Evolutionary conservation across 345 rosid species (phyloP), one percentile per base, ranked within the genome.

Genomic region (Alliaria petiolata): DNA sequence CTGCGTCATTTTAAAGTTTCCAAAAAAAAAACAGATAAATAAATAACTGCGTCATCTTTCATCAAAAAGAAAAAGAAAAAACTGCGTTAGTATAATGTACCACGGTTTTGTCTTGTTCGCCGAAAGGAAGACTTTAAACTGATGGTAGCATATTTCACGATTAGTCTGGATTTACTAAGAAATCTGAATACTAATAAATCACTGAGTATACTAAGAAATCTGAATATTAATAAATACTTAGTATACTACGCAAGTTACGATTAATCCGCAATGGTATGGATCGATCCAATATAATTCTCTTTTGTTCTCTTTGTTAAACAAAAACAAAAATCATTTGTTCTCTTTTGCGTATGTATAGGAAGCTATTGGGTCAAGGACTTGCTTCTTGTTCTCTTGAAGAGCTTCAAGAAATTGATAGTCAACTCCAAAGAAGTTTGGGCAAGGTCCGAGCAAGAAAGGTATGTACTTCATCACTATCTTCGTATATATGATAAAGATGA

Each of bases 371-470:
- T 69, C 81, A 82, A 63, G 72, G 49, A 43, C 61, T 88, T 62
- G 81, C 19, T 44, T 78, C 83, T 2, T 84, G 85, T 52, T 81
- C 87, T 9, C 1, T 72, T 1, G 77, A 82, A 19, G 89, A 88
- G 34, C 85, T 88, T 70, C 80, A 77, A 28, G 80, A 80, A 59
- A 75, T 83, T 22, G 82, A 71, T 16, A 14, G 20, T 43, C 86
- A 84, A 72, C 76, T 91, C 1, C 88, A 82, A 76, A 78, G 4
- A 59, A 89, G 92, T 69, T 67, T 91, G 45, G 40, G 59, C 46
- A 83, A 46, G 15, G 75, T 89, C 54, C 80, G 97, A 75, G 78
- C 76, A 42, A 87, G 84, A 85, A 91, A 87, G 97, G 95, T 85
- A 73, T 55, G 43, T 40, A 47, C 26, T 49, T 33, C 31, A 33